Evolutionary conservation across 2,329 filamentous ascomycete species (phyloP), one percentile per base, ranked within the genome.

Genomic region (Thelonectria olida): DNA sequence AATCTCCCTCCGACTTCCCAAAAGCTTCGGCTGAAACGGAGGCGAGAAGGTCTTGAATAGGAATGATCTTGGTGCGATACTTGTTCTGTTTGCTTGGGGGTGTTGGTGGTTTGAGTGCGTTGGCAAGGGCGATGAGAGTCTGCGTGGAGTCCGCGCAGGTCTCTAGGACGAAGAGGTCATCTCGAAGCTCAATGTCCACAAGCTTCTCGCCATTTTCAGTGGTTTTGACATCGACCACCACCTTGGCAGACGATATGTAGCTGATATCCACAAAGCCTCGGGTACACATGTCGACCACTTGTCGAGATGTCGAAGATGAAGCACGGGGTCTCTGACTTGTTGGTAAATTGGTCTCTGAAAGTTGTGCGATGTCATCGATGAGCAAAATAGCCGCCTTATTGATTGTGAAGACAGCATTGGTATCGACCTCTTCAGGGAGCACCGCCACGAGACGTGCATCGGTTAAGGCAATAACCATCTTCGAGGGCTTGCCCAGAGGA

Each of bases 101-200:
- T 7, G 88, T 89, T 1, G 96, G 95, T 5, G 95, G 96, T 36
- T 90, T 88, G 5, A 99, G 82, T 1, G 91, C 93, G 70, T 91
- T 92, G 15, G 94, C 79, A 41, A 97, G 85, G 2, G 86, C 84
- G 53, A 97, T 90, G 13, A 99, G 83, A 0, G 96, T 99, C 75
- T 97, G 93, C 0, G 93, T 98, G 2, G 96, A 99, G 77, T 99
- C 96, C 27, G 96, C 96, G 72, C 96, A 99, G 1, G 94, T 96
- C 76, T 99, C 96, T 7, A 99, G 80, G 31, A 99, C 90, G 54
- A 99, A 83, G 1, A 99, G 83, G 66, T 97, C 91, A 71, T 97
- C 94, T 62, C 88, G 88, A 47, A 98, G 80, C 65, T 97, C 92
- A 1, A 97, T 84, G 67, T 96, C 90, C 13, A 97, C 77, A 39